Base-by-base conservation (phyloP, 148 eudicot species). In the Persicaria maculosa region DNA sequence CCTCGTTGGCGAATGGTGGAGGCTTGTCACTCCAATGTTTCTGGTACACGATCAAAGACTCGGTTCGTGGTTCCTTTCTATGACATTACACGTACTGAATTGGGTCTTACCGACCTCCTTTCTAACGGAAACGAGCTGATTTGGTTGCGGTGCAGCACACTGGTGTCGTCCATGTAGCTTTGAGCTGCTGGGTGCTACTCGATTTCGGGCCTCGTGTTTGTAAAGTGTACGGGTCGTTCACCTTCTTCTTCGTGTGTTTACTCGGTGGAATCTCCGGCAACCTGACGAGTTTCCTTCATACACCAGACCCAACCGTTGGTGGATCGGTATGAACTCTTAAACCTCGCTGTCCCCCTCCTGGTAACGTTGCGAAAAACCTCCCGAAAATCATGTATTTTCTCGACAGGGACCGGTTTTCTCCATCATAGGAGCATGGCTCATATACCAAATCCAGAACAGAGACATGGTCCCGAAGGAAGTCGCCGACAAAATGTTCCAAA, bases 11-110 rank as follows among this genome's bases (percentile, higher is more conserved):
- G 93, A 93, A 84, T 90, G 96, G 96, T 93, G 97, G 97, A 82
- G 97, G 83, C 97, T 93, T 71, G 64, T 93, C 46, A 93, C 97
- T 25, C 97, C 97, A 59, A 93, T 93, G 93, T 93, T 93, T 88
- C 93, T 93, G 96, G 97, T 93, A 92, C 96, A 89, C 82, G 88
- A 89, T 88, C 81, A 79, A 84, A 61, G 77, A 79, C 74, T 88
- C 76, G 88, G 89, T 88, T 85, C 90, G 89, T 88, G 79, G 80
- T 89, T 81, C 86, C 76, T 47, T 81, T 73, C 83, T 77, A 54
- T 59, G 36, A 22, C 40, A 59, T 59, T 59, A 6, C 25, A 9
- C 25, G 10, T 22, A 58, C 9, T 36, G 8, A 6, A 58, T 58
- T 58, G 36, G 36, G 31, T 58, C 65, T 16, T 19, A 54, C 20